Evolutionary conservation across 805 yeast genomes (phyloP).

Genomic region (Pichia heedii): DNA sequence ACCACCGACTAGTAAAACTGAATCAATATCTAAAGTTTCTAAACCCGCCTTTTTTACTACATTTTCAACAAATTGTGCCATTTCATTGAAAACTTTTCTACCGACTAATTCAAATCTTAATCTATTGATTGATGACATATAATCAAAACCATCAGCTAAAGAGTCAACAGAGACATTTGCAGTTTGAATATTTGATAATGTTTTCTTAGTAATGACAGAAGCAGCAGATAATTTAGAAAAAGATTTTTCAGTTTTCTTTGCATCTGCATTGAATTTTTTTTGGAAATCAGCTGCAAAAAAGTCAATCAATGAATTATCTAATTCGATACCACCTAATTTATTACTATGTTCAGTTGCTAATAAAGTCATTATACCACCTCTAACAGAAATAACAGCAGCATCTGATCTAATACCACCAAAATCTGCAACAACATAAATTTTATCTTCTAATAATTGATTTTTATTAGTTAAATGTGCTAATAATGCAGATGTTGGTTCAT

Average conservation of each 20-base stretch:
- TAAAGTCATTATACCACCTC: conserved; percentile 90
- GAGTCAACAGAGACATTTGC: conserved; percentile 93
- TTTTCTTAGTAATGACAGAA: conserved; percentile 77
- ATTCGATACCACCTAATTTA: conserved; percentile 78
- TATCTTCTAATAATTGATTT: conserved; percentile 48
- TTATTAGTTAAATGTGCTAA: conserved; percentile 63
- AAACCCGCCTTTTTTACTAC: conserved; percentile 75
- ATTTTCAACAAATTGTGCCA: conserved; percentile 66
- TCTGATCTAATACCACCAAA: conserved; percentile 95
- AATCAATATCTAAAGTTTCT: conserved; percentile 80
- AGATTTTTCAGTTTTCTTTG: conserved; percentile 74
- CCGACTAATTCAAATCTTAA: conserved; percentile 85
- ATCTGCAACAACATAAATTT: conserved; percentile 85
- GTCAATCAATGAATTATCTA: conserved; percentile 74
- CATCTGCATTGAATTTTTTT: conserved; percentile 75
- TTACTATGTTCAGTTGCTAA: conserved; percentile 77
- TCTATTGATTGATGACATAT: conserved; percentile 88
- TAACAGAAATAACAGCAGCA: conserved; percentile 84
- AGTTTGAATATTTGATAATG: conserved; percentile 79
- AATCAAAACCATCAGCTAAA: conserved; percentile 88
- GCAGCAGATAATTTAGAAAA: conserved; percentile 82
- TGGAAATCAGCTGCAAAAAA: conserved; percentile 89
- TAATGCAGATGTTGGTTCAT: conserved; percentile 88
- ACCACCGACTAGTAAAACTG: conserved; percentile 90
- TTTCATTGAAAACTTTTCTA: conserved; percentile 65